Evolutionary conservation across 257 asterid species (phyloP).

Genomic region (Coffea canephora): DNA sequence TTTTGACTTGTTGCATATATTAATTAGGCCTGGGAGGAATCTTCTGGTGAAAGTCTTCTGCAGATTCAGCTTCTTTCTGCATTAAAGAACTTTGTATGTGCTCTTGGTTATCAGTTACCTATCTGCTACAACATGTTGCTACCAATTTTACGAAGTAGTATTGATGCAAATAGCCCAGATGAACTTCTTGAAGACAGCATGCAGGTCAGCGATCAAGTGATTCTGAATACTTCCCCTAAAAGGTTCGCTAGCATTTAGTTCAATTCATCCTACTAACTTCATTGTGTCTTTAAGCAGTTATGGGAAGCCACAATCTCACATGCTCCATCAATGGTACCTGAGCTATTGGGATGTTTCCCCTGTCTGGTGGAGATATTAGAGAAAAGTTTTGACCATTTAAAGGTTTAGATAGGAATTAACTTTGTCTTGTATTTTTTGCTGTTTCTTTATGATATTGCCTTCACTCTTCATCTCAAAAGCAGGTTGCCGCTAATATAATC

Average conservation of each 20-base stretch:
- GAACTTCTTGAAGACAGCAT: constrained; percentile 95
- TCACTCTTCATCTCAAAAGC: constrained; percentile 25
- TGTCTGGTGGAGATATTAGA: constrained; percentile 85
- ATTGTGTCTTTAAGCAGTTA: constrained; percentile 47
- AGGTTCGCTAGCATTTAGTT: neutral
- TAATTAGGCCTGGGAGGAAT: constrained; percentile 92
- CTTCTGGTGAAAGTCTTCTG: constrained; percentile 93
- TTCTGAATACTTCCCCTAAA: neutral
- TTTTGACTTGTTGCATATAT: constrained; percentile 14
- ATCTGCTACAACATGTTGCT: constrained; percentile 71
- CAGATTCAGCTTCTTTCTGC: constrained; percentile 98
- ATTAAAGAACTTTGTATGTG: constrained; percentile 76
- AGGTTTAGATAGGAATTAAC: constrained; percentile 40
- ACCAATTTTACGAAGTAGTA: constrained; percentile 71
- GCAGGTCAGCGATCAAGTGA: constrained; percentile 54
- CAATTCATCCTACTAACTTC: neutral
- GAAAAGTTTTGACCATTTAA: constrained; percentile 81
- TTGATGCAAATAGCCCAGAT: constrained; percentile 77
- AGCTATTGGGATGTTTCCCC: constrained; percentile 74
- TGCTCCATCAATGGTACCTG: constrained; percentile 86
- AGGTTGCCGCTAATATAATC: constrained; percentile 83
- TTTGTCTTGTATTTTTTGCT: constrained; percentile 9
- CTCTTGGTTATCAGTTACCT: constrained; percentile 88
- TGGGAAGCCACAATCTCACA: constrained; percentile 94
- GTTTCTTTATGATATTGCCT: constrained; percentile 21